Evolutionary conservation across 1,284 basidiomycete genomes (phyloP).

Genomic region (Hypsizygus ulmarius): DNA sequence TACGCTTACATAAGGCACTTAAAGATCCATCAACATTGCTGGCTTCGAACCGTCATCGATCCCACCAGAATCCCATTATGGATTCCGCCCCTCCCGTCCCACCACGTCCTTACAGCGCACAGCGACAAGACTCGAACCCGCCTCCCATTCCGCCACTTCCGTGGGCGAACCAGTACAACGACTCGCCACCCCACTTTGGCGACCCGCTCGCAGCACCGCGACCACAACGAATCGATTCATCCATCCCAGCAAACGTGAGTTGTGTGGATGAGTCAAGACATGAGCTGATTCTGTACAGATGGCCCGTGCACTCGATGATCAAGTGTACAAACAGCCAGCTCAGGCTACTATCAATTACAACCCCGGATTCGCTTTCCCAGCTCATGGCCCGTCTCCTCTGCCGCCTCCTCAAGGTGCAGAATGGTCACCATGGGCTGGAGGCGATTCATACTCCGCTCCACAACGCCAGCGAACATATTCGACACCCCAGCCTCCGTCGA

Average conservation of each 20-base stretch:
- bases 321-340: constrained; percentile 16
- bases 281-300: constrained; percentile 43
- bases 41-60: no score
- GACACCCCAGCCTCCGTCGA: constrained; percentile 6
- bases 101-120: constrained; percentile 22
- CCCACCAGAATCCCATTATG: neutral
- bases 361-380: constrained; percentile 26
- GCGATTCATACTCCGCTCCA: constrained; percentile 7
- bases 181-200: constrained; percentile 49
- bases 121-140: constrained; percentile 11
- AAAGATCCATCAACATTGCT: no score
- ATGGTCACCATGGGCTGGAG: constrained; percentile 30
- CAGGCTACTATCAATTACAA: constrained; percentile 22
- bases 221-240: constrained; percentile 62
- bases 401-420: constrained; percentile 24
- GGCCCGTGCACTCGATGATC: constrained; percentile 57
- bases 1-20: no score
- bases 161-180: constrained; percentile 20
- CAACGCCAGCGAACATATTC: constrained; percentile 4
- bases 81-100: constrained; percentile 22
- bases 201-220: constrained; percentile 65
- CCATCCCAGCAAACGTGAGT: constrained; percentile 62
- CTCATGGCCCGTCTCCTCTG: constrained; percentile 18
- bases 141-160: constrained; percentile 27
- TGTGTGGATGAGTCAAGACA: constrained; percentile 6